These are phyloP conservation scores for Clavispora carvajalis DNA, from an alignment of 805 yeast species.

Conservation along the genomic window DNA sequence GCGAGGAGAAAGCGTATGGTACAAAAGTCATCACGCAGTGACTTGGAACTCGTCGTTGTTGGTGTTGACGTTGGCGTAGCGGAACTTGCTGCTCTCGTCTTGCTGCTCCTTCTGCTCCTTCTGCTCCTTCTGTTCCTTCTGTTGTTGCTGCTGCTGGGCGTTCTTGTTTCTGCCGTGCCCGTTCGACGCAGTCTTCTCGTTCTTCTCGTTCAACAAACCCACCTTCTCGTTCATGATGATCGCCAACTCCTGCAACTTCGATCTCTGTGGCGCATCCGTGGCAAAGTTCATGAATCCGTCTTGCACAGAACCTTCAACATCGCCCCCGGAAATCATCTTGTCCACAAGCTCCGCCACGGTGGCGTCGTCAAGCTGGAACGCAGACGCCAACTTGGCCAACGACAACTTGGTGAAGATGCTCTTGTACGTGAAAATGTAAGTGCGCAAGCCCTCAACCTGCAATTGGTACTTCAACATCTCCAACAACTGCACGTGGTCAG, in stretches of 20 bases:
- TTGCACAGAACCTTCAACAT: conserved; percentile 70
- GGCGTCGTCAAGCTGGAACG: conserved; percentile 58
- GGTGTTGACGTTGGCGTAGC: conserved; percentile 40
- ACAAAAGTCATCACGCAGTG: conserved; percentile 2
- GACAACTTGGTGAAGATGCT: conserved; percentile 72
- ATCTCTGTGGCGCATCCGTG: conserved; percentile 69
- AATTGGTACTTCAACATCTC: conserved; percentile 71
- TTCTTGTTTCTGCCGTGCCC: conserved; percentile 50
- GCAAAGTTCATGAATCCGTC: conserved; percentile 57
- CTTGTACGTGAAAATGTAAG: conserved; percentile 85
- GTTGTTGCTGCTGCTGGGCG: conserved; percentile 34
- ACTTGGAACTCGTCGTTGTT: conserved; percentile 41
- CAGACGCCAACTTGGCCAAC: conserved; percentile 53
- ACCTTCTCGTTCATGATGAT: conserved; percentile 79
- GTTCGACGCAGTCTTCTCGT: conserved; percentile 76
- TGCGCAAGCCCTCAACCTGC: conserved; percentile 86
- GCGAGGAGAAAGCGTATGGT: neutral
- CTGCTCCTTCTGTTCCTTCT: conserved; percentile 27
- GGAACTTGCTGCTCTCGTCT: conserved; percentile 38
- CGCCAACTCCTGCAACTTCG: conserved; percentile 84
- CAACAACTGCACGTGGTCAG: conserved; percentile 62
- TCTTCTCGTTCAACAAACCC: conserved; percentile 71
- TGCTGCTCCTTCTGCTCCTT: conserved; percentile 28
- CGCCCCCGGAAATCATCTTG: conserved; percentile 73
- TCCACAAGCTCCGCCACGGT: conserved; percentile 60